phyloP scores from a whole-genome alignment of 2,329 filamentous ascomycete genomes.

The Monilinia vaccinii-corymbosi region DNA sequence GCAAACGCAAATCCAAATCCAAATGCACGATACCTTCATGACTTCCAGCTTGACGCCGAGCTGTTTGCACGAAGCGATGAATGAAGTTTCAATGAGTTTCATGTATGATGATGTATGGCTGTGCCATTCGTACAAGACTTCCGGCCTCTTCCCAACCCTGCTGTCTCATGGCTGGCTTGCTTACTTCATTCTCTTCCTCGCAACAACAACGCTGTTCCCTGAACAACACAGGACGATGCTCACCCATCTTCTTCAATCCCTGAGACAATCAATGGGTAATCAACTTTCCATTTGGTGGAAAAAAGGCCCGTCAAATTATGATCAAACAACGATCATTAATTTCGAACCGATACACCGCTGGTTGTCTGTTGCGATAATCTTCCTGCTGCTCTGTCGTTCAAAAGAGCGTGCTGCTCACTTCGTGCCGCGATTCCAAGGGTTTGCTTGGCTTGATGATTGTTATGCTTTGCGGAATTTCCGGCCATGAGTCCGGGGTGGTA shows the following conservation, averaged over 20 bases:
- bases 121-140: neutral
- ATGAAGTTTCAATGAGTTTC: neutral
- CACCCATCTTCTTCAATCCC: neutral
- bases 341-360: conserved; percentile 4
- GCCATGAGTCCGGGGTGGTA: conserved; percentile 1
- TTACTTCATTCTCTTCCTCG: neutral
- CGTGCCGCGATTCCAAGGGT: neutral
- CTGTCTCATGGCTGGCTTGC: neutral
- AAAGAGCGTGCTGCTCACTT: neutral
- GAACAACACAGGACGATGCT: neutral
- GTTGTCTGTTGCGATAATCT: neutral
- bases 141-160: neutral
- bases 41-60: neutral
- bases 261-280: neutral
- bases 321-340: neutral
- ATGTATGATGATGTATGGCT: too few relatives aligned
- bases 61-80: neutral
- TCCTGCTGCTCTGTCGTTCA: neutral
- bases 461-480: neutral
- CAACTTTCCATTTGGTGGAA: neutral
- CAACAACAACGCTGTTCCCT: conserved; percentile 7
- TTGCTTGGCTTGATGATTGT: neutral
- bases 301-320: neutral
- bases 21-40: neutral
- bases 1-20: neutral